Evolutionary conservation across 164 flowering plant species (phyloP), one percentile per base, ranked within the genome.

Genomic region (Malania oleifera): DNA sequence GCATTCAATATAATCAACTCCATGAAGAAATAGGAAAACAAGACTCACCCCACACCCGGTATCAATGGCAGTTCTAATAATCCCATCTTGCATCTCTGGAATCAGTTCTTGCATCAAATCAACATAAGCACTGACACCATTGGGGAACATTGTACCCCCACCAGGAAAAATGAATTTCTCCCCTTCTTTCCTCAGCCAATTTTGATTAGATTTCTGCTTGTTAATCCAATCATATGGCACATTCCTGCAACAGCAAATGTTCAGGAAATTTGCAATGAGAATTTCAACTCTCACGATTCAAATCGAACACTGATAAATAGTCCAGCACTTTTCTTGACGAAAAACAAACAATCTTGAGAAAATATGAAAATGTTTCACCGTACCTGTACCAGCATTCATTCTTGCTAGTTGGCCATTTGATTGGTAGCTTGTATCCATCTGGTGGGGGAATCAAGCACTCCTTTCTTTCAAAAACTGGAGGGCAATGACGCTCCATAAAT

Each of bases 191-290:
- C 75, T 71, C 57, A 95, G 70, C 99, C 99, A 95, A 60, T 95
- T 69, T 64, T 95, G 97, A 69, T 95, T 86, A 2, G 97, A 91
- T 60, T 91, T 93, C 70, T 93, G 85, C 69, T 81, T 91, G 84
- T 93, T 93, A 44, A 93, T 93, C 99, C 99, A 93, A 73, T 90
- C 91, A 74, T 93, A 88, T 4, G 97, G 99, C 31, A 93, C 99
- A 76, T 93, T 93, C 71, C 99, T 93, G 82, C 43, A 69, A 75
- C 28, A 18, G 10, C 10, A 45, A 17, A 20, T 2, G 46, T 54
- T 17, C 1, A n/a, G 17, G 5, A n/a, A 43, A 40, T 26, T 28
- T 0, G n/a, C 41, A 17, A 56, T 2, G 12, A 29, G n/a, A 31
- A 23, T 12, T 37, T 31, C 54, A 31, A 31, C 14, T 44, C 5